These are phyloP conservation scores for Lichtheimia hyalospora DNA, from an alignment of 371 early-diverging fungal genomes.

Conservation along the genomic window DNA sequence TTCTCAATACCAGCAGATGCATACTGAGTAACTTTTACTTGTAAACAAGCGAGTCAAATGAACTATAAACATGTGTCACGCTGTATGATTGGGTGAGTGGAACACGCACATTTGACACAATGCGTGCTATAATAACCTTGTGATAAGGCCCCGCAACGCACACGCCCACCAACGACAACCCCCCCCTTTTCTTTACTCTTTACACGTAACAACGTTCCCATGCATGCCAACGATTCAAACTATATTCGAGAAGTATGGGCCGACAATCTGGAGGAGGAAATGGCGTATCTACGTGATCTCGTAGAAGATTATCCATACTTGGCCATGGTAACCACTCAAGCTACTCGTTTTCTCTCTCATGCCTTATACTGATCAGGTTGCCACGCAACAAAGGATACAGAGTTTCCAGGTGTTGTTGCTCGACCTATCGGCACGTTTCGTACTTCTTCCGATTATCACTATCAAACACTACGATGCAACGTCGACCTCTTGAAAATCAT, in stretches of 20 bases:
- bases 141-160: too few relatives aligned
- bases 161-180: too few relatives aligned
- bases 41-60: too few relatives aligned
- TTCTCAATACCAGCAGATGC: too few relatives aligned
- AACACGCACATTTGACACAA: too few relatives aligned
- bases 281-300: constrained; percentile 87
- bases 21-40: too few relatives aligned
- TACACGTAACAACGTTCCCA: too few relatives aligned
- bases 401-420: constrained; percentile 99
- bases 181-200: too few relatives aligned
- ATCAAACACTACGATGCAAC: constrained; percentile 98
- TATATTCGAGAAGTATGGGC: constrained; percentile 96
- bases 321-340: constrained; percentile 83
- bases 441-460: constrained; percentile 96
- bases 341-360: neutral
- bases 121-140: too few relatives aligned
- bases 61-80: too few relatives aligned
- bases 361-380: neutral
- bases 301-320: constrained; percentile 95
- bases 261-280: constrained; percentile 95
- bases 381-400: constrained; percentile 82
- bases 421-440: constrained; percentile 97
- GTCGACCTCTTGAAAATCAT: constrained; percentile 99
- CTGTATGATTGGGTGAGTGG: too few relatives aligned
- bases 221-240: constrained; percentile 22